Percentiles rank a stretch among this genome's conserved stretches.
Evolutionary conservation across 306 rosid species (phyloP).

Genomic region (Cucurbita moschata): DNA sequence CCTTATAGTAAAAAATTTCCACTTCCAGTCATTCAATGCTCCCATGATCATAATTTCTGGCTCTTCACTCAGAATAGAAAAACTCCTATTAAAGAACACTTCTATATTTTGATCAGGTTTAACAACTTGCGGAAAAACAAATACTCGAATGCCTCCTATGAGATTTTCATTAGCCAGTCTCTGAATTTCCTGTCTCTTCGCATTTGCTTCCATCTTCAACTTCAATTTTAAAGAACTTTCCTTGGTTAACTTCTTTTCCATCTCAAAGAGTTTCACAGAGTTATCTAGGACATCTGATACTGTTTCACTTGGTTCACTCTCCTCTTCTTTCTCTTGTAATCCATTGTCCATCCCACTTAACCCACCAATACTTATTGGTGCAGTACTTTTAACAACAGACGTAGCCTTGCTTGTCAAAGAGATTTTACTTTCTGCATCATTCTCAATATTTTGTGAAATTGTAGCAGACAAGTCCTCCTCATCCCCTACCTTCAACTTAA

Average conservation of each 20-base stretch:
- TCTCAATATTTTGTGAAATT: slow-evolving; percentile 19
- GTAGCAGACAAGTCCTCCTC: slow-evolving; percentile 22
- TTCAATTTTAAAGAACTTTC: slow-evolving; percentile 31
- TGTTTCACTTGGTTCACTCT: slow-evolving; percentile 16
- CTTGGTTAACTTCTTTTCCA: slow-evolving; percentile 18
- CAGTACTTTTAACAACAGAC: slow-evolving; percentile 13
- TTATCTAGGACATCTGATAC: slow-evolving; percentile 4
- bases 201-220: slow-evolving; percentile 48
- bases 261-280: slow-evolving; percentile 5
- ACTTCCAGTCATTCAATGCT: slow-evolving; percentile 82
- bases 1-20: slow-evolving; percentile 62
- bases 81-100: slow-evolving; percentile 46
- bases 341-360: slow-evolving; percentile 19
- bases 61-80: slow-evolving; percentile 54
- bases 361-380: slow-evolving; percentile 17
- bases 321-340: slow-evolving; percentile 15
- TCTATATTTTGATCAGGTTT: slow-evolving; percentile 75
- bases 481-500: slow-evolving; percentile 17
- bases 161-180: slow-evolving; percentile 50
- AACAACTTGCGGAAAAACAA: slow-evolving; percentile 63
- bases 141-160: slow-evolving; percentile 39
- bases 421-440: slow-evolving; percentile 19
- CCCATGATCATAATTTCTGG: slow-evolving; percentile 63
- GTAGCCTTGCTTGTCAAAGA: slow-evolving; percentile 15
- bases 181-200: slow-evolving; percentile 39